Conservation (phyloP, 768 basidiomycete species). For the Boletus rufocinnamomeus region DNA sequence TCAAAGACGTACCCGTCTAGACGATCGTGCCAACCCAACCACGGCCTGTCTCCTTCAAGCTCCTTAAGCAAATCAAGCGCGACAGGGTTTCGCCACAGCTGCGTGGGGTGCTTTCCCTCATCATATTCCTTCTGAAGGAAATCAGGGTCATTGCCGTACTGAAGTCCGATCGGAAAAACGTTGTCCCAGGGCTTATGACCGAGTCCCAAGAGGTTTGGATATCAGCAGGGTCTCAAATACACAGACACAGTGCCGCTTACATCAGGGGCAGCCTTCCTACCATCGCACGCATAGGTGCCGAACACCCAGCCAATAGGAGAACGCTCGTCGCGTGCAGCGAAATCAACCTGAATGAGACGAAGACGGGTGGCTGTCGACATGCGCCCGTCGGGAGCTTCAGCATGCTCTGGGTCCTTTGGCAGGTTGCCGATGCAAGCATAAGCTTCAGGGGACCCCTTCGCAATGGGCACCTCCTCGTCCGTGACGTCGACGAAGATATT, state of each 20-base stretch:
- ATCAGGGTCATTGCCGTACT: conserved; percentile 1
- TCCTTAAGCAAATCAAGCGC: background rate
- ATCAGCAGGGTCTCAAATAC: background rate
- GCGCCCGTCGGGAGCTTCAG: background rate
- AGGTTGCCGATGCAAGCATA: background rate
- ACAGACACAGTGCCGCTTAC: background rate
- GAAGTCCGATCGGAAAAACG: conserved; percentile 1
- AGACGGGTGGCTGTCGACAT: background rate
- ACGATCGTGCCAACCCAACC: conserved; percentile 9
- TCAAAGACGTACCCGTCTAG: background rate
- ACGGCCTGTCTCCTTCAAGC: background rate
- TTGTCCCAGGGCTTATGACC: conserved; percentile 1
- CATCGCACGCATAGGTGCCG: conserved; percentile 4
- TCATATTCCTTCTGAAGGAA: conserved; percentile 3
- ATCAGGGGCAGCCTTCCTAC: background rate
- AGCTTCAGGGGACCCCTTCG: background rate
- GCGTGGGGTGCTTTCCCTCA: background rate
- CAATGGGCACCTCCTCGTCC: background rate
- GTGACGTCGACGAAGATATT: background rate
- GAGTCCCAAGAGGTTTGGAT: background rate
- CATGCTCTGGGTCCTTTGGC: background rate
- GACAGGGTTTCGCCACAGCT: background rate
- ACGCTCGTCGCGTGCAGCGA: background rate
- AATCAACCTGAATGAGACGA: conserved; percentile 5
- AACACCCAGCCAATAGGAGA: conserved; percentile 8